These are phyloP conservation scores for Zygoascus sp. DNA, from an alignment of 1,139 yeast species.

Conservation along the genomic window DNA sequence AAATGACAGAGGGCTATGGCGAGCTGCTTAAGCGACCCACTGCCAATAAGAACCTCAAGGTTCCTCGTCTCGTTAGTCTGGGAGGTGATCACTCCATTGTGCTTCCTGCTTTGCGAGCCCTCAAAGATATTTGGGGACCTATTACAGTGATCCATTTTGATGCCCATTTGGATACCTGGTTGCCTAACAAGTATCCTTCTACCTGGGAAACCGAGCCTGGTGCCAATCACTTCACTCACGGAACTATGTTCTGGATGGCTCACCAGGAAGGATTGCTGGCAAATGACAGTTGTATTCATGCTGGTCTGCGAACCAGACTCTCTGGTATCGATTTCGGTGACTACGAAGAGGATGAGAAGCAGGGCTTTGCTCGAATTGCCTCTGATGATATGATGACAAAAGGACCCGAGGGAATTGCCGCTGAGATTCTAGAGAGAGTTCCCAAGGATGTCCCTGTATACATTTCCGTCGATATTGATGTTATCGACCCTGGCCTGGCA, in stretches of 20 bases:
- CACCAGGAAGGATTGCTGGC: conserved; percentile 54
- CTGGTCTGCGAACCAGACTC: conserved; percentile 56
- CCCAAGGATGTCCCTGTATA: conserved; percentile 58
- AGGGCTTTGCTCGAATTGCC: conserved; percentile 57
- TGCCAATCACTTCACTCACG: conserved; percentile 50
- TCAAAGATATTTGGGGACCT: conserved; percentile 57
- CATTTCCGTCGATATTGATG: conserved; percentile 72
- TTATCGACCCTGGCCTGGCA: conserved; percentile 73
- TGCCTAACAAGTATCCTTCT: conserved; percentile 37
- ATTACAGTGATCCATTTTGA: conserved; percentile 69
- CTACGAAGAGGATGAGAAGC: conserved; percentile 58
- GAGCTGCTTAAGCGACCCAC: conserved; percentile 50
- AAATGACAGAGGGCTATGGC: conserved; percentile 63
- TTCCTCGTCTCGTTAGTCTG: conserved; percentile 23
- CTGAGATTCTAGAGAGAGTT: conserved; percentile 49
- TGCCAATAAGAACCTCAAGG: conserved; percentile 13
- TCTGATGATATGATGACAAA: conserved; percentile 66
- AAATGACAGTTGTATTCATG: conserved; percentile 53
- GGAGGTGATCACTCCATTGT: conserved; percentile 59
- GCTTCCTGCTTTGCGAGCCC: conserved; percentile 62
- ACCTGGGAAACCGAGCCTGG: conserved; percentile 23
- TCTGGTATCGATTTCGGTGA: conserved; percentile 39
- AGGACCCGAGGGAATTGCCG: conserved; percentile 45
- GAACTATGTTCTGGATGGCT: conserved; percentile 69
- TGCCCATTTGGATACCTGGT: conserved; percentile 71